Conservation (phyloP, 2,329 filamentous ascomycete genomes). For the Arthrinium phaeospermum region DNA sequence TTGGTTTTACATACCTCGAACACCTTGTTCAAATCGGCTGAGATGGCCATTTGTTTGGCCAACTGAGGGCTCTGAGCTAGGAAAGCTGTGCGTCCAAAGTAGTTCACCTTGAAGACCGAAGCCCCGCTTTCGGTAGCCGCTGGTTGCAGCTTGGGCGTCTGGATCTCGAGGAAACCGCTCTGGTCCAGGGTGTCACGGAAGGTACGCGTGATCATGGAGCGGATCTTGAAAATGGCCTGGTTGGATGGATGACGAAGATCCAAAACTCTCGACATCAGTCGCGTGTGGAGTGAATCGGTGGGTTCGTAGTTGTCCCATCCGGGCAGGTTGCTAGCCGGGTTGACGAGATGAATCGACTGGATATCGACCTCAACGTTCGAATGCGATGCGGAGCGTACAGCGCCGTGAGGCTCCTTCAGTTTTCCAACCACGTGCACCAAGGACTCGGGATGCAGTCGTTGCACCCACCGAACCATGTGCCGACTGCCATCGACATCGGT, state of each 20-base stretch:
- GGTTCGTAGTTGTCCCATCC: slow-evolving; percentile 62
- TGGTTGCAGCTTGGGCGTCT: slow-evolving; percentile 90
- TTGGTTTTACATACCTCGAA: slow-evolving; percentile 64
- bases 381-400: slow-evolving; percentile 76
- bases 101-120: slow-evolving; percentile 89
- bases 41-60: slow-evolving; percentile 91
- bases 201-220: slow-evolving; percentile 23
- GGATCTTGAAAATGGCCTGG: slow-evolving; percentile 69
- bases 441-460: slow-evolving; percentile 78
- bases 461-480: slow-evolving; percentile 84
- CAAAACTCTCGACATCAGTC: slow-evolving; percentile 77
- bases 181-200: slow-evolving; percentile 80
- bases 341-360: slow-evolving; percentile 54
- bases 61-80: slow-evolving; percentile 90
- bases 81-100: slow-evolving; percentile 87
- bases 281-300: slow-evolving; percentile 68
- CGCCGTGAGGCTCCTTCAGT: slow-evolving; percentile 73
- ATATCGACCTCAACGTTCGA: slow-evolving; percentile 78
- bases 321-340: slow-evolving; percentile 50
- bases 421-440: slow-evolving; percentile 77
- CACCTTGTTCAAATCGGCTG: slow-evolving; percentile 85
- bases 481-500: slow-evolving; percentile 21
- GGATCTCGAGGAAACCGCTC: slow-evolving; percentile 87
- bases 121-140: slow-evolving; percentile 90
- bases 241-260: slow-evolving; percentile 83